Conservation (phyloP, 495 filamentous ascomycete species). For the Aspergillus coremiiformis region DNA sequence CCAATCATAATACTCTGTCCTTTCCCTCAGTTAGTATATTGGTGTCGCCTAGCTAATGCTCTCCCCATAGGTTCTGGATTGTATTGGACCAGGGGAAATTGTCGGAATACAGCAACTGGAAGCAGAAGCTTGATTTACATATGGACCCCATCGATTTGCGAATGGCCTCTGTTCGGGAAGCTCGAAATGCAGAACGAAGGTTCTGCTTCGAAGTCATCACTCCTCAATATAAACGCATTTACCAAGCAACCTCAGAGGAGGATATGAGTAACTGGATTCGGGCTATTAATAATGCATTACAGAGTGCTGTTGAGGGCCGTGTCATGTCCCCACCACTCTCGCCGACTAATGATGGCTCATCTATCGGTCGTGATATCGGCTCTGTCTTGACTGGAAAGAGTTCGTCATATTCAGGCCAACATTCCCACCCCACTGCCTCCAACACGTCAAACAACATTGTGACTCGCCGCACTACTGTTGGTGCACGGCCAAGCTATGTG, state of each 20-base stretch:
- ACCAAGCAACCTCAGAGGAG: slow-evolving; percentile 95
- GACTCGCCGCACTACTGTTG: slow-evolving; percentile 81
- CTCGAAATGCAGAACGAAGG: slow-evolving; percentile 84
- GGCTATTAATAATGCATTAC: slow-evolving; percentile 93
- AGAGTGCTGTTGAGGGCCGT: slow-evolving; percentile 86
- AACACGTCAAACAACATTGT: slow-evolving; percentile 45
- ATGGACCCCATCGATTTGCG: slow-evolving; percentile 98
- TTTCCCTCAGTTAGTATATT: neutral
- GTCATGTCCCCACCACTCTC: slow-evolving; percentile 41
- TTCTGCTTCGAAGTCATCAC: slow-evolving; percentile 99
- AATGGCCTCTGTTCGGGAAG: slow-evolving; percentile 93
- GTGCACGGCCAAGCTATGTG: slow-evolving; percentile 69
- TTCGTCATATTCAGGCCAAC: slow-evolving; percentile 59
- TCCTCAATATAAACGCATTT: slow-evolving; percentile 91
- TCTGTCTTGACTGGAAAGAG: slow-evolving; percentile 93
- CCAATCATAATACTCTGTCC: slow-evolving; percentile 7
- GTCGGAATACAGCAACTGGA: slow-evolving; percentile 99
- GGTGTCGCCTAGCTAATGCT: neutral
- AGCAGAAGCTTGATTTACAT: slow-evolving; percentile 90
- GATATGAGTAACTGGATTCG: slow-evolving; percentile 97
- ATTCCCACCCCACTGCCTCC: slow-evolving; percentile 38
- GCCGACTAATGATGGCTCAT: slow-evolving; percentile 41
- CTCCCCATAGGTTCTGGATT: slow-evolving; percentile 77
- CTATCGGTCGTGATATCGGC: slow-evolving; percentile 72
- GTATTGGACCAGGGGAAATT: slow-evolving; percentile 93